Conservation (phyloP, 305 asterid genomes). For the Fraxinus dipetala region DNA sequence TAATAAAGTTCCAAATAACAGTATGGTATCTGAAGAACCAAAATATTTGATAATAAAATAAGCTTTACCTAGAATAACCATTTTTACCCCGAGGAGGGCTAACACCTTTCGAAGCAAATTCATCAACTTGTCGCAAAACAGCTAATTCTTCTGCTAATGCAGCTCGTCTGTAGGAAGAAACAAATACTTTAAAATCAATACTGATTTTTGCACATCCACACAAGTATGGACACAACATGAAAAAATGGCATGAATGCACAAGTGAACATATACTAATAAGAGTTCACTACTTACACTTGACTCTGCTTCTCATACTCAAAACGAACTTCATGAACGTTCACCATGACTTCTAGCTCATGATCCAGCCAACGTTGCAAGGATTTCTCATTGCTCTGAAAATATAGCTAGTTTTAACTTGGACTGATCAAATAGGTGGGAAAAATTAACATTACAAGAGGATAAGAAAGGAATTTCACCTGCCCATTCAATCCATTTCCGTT, state of each 20-base stretch:
- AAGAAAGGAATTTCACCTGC: constrained; percentile 49
- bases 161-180: constrained; percentile 63
- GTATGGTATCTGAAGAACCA: background rate
- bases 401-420: constrained; percentile 19
- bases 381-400: constrained; percentile 75
- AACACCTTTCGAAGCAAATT: constrained; percentile 76
- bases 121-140: constrained; percentile 84
- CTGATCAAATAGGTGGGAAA: constrained; percentile 15
- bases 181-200: constrained; percentile 9
- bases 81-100: constrained; percentile 91
- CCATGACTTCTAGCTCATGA: constrained; percentile 98
- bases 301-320: constrained; percentile 97
- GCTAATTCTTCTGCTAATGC: constrained; percentile 96
- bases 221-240: constrained; percentile 5
- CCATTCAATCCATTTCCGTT: constrained; percentile 74
- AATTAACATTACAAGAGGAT: constrained; percentile 11
- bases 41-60: background rate
- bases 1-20: background rate
- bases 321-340: constrained; percentile 98
- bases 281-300: constrained; percentile 74
- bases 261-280: background rate
- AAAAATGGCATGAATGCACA: constrained; percentile 7
- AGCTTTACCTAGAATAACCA: constrained; percentile 68
- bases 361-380: constrained; percentile 92
- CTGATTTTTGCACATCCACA: background rate